Evolutionary conservation across 345 rosid species (phyloP).

Genomic region (Mallotus nudiflorus): DNA sequence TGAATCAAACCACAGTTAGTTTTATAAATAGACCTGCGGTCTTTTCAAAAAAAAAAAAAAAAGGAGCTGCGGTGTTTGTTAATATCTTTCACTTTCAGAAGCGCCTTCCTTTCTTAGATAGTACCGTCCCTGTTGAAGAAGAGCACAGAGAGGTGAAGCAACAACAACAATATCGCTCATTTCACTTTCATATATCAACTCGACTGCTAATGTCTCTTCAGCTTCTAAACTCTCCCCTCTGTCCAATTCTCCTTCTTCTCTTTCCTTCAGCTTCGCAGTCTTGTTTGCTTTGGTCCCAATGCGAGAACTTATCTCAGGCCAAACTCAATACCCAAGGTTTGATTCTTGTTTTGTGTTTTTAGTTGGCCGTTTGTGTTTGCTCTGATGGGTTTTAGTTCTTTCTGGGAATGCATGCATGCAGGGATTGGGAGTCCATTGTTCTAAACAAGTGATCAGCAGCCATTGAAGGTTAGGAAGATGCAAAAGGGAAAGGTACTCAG

Average conservation of each 20-base stretch:
- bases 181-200: conserved; percentile 34
- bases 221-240: conserved; percentile 7
- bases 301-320: conserved; percentile 21
- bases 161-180: conserved; percentile 31
- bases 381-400: not conserved
- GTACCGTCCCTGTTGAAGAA: not conserved
- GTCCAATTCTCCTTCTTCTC: conserved; percentile 23
- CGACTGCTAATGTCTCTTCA: conserved; percentile 21
- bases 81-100: not conserved
- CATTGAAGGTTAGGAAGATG: conserved; percentile 84
- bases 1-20: too few relatives aligned
- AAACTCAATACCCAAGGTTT: conserved; percentile 38
- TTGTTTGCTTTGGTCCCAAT: conserved; percentile 30
- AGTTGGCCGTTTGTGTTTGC: not conserved
- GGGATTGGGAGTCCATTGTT: conserved; percentile 53
- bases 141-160: too few relatives aligned
- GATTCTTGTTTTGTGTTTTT: not conserved
- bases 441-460: conserved; percentile 45
- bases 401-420: conserved; percentile 20
- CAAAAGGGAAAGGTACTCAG: conserved; percentile 93
- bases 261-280: conserved; percentile 23
- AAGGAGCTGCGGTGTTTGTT: too few relatives aligned
- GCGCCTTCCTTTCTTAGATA: not conserved
- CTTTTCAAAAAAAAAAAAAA: too few relatives aligned
- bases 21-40: too few relatives aligned